A percentile compares a stretch with the other conserved stretches of the same genome.
Evolutionary conservation across 345 rosid species (phyloP).

Genomic region (Eutrema yunnanense): DNA sequence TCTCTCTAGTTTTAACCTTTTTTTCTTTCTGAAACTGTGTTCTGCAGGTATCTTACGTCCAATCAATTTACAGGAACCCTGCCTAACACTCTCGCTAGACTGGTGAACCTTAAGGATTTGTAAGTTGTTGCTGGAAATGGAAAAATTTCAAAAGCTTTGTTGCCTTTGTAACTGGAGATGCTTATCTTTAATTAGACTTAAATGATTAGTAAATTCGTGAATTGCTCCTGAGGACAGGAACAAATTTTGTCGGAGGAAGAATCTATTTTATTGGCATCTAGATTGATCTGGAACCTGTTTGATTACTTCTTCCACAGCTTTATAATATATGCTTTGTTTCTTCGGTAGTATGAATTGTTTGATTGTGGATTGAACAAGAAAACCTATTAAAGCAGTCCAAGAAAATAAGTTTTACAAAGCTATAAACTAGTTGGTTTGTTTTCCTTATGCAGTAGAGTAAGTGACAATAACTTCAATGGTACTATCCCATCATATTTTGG

Average conservation of each 20-base stretch:
- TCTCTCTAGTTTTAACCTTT: not conserved
- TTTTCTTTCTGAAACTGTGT: not conserved
- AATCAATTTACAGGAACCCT: constrained; percentile 37
- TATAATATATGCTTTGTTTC: not conserved
- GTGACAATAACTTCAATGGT: constrained; percentile 64
- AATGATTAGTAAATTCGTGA: not conserved
- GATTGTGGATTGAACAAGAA: not conserved
- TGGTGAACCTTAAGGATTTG: constrained; percentile 22
- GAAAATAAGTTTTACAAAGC: not conserved
- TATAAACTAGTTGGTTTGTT: not conserved
- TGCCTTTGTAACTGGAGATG: not conserved
- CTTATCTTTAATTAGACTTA: not conserved
- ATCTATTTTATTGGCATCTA: not conserved
- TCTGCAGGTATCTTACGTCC: constrained; percentile 37
- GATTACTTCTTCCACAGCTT: not conserved
- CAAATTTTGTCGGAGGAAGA: not conserved
- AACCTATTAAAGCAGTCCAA: no score
- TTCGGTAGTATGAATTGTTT: not conserved
- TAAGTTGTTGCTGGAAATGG: not conserved
- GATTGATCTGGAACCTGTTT: not conserved
- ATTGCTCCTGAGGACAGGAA: not conserved
- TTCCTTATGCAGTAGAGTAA: constrained; percentile 43
- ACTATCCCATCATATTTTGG: constrained; percentile 48
- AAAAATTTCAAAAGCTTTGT: not conserved
- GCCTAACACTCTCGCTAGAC: constrained; percentile 28